A percentile compares a stretch with the other conserved stretches of the same genome.
These are phyloP conservation scores for Yamadazyma friedrichii DNA, from an alignment of 1,139 yeast species.

Conservation along the genomic window DNA sequence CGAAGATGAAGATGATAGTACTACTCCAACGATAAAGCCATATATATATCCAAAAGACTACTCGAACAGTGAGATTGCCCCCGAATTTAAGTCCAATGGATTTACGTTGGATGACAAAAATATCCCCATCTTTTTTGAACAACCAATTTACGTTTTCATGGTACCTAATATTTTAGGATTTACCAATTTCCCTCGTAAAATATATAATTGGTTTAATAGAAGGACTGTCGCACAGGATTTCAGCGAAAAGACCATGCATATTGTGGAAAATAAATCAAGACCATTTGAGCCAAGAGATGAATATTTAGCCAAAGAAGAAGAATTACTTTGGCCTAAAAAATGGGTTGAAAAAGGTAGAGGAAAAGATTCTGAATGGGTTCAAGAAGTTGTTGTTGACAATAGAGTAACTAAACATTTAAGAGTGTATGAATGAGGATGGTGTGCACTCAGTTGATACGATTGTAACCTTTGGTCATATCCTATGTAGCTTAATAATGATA, in stretches of 20 bases:
- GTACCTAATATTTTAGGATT: slow-evolving; percentile 81
- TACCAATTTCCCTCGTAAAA: slow-evolving; percentile 68
- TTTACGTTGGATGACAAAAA: slow-evolving; percentile 27
- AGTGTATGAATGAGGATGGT: slow-evolving; percentile 6
- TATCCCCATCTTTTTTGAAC: slow-evolving; percentile 64
- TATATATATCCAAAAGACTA: slow-evolving; percentile 62
- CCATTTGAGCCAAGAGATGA: slow-evolving; percentile 58
- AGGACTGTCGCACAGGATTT: slow-evolving; percentile 71
- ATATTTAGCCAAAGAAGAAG: slow-evolving; percentile 64
- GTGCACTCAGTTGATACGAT: background rate
- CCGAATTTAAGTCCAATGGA: slow-evolving; percentile 46
- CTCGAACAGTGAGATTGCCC: slow-evolving; percentile 52
- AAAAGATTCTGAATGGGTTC: slow-evolving; percentile 85
- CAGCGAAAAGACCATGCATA: slow-evolving; percentile 58
- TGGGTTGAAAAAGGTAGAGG: slow-evolving; percentile 78
- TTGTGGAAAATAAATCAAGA: slow-evolving; percentile 56
- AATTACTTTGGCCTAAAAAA: slow-evolving; percentile 82
- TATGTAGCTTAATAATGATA: no score
- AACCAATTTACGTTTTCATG: slow-evolving; percentile 72
- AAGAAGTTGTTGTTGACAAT: slow-evolving; percentile 68
- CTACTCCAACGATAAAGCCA: slow-evolving; percentile 56
- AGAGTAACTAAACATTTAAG: slow-evolving; percentile 56
- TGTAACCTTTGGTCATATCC: no score
- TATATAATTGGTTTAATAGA: slow-evolving; percentile 75
- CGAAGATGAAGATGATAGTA: slow-evolving; percentile 21